Conservation (phyloP, 2,329 filamentous ascomycete genomes). For the Exophiala oligosperma region DNA sequence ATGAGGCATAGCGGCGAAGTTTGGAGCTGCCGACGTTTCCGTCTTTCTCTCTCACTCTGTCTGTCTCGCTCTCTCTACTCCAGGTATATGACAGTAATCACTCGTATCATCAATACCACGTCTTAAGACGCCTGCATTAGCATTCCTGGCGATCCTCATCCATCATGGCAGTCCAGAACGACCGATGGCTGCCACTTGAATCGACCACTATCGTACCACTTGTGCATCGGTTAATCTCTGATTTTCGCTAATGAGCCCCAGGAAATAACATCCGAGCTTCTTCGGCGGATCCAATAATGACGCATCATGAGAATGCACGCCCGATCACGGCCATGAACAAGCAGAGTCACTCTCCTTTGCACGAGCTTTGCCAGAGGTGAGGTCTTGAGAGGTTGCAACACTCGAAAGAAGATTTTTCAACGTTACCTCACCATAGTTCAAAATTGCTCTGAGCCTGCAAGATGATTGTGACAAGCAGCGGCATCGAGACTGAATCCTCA, state of each 20-base stretch:
- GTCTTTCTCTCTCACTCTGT: background rate
- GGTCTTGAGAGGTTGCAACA: too few relatives aligned
- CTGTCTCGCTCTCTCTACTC: too few relatives aligned
- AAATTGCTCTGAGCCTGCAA: too few relatives aligned
- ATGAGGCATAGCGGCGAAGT: background rate
- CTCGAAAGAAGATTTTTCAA: too few relatives aligned
- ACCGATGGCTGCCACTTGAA: background rate
- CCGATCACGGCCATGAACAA: background rate
- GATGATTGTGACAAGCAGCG: too few relatives aligned
- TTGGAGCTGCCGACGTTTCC: background rate
- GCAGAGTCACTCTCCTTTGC: too few relatives aligned
- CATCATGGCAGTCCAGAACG: background rate
- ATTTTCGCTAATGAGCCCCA: background rate
- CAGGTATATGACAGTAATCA: background rate
- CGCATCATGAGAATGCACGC: background rate
- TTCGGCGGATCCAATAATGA: background rate
- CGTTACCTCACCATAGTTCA: too few relatives aligned
- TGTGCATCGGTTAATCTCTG: background rate
- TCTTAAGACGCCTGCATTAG: constrained; percentile 2
- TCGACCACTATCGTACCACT: background rate
- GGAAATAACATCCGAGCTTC: background rate
- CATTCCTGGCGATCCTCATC: background rate
- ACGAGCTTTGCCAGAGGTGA: too few relatives aligned
- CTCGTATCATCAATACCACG: background rate
- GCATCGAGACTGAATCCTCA: too few relatives aligned